Conservation (phyloP, 192 early-diverging fungal genomes). For the Gigaspora rosea region DNA sequence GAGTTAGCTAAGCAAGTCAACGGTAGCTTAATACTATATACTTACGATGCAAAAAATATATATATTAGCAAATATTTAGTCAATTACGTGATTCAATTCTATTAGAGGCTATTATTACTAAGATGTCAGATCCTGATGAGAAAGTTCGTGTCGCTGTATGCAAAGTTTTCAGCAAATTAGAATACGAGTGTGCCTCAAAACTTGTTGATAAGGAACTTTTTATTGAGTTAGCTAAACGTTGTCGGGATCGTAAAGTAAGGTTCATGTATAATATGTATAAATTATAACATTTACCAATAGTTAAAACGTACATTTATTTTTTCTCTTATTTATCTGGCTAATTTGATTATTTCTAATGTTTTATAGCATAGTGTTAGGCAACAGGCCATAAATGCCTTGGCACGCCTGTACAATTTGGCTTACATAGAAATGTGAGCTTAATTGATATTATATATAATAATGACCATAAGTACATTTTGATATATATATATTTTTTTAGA, state of each 20-base stretch:
- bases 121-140: conserved; percentile 89
- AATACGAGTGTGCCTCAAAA: conserved; percentile 58
- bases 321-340: too few relatives aligned
- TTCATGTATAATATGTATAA: neutral
- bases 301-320: neutral
- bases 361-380: conserved; percentile 57
- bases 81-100: neutral
- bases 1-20: conserved; percentile 70
- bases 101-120: conserved; percentile 62
- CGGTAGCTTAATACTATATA: conserved; percentile 43
- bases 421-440: conserved; percentile 68
- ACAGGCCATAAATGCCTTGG: conserved; percentile 75
- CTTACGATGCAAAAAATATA: neutral
- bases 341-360: neutral
- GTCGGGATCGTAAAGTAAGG: conserved; percentile 82
- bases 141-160: conserved; percentile 81
- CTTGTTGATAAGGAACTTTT: conserved; percentile 61
- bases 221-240: conserved; percentile 69
- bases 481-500: conserved; percentile 20
- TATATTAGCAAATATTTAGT: neutral
- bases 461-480: neutral
- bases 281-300: neutral
- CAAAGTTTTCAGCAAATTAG: conserved; percentile 67
- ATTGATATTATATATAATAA: neutral
- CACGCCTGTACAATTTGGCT: conserved; percentile 71